phyloP scores from a whole-genome alignment of 108 stramenopile genomes.

The Cyclotella choctawhatcheeana region DNA sequence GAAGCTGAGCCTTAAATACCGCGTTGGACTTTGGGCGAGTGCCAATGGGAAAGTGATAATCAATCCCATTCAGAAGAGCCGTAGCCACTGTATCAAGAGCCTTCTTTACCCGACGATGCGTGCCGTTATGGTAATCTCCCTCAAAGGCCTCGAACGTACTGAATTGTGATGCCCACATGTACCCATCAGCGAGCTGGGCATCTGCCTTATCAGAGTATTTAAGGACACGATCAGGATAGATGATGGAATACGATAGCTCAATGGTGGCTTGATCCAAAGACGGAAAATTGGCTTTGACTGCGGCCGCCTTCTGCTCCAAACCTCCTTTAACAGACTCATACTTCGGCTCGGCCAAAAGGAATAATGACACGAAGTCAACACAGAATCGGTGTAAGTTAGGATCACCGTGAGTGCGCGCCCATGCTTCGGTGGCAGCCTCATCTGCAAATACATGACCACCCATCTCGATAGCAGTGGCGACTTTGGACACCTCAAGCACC shows the following conservation, averaged over 20 bases:
- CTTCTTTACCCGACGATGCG: not conserved
- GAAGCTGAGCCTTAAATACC: not conserved
- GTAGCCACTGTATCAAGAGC: not conserved
- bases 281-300: constrained; percentile 1
- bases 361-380: not conserved
- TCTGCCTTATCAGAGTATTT: not conserved
- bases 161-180: not conserved
- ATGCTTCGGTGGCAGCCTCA: not conserved
- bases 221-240: not conserved
- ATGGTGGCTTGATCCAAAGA: not conserved
- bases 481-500: not conserved
- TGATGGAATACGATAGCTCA: not conserved
- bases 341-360: not conserved
- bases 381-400: not conserved
- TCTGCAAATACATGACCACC: constrained; percentile 8
- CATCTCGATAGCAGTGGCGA: not conserved
- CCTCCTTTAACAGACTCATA: not conserved
- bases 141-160: not conserved
- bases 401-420: not conserved
- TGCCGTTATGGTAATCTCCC: constrained; percentile 5
- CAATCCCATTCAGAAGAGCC: not conserved
- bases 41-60: constrained; percentile 8
- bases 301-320: not conserved
- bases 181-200: not conserved
- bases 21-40: not conserved